Conservation (phyloP, 768 basidiomycete genomes). For the Dacryopinax primogenitus region DNA sequence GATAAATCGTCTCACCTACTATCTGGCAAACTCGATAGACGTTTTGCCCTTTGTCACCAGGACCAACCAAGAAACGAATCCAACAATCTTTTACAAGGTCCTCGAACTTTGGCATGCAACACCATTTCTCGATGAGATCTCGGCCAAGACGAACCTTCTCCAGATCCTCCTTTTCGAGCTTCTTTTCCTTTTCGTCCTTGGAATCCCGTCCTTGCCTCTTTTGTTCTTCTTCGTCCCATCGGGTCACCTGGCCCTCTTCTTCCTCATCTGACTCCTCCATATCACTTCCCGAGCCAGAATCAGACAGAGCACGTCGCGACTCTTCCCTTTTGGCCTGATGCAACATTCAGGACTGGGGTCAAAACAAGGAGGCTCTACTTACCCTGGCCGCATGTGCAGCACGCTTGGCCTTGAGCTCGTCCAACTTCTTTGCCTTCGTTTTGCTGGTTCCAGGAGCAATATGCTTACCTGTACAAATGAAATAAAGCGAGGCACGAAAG, state of each 20-base stretch:
- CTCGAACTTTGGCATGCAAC: slow-evolving; percentile 70
- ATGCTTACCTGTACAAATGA: slow-evolving; percentile 51
- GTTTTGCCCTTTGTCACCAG: slow-evolving; percentile 38
- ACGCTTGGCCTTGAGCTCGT: slow-evolving; percentile 73
- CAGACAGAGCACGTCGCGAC: slow-evolving; percentile 68
- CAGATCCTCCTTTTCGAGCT: slow-evolving; percentile 46
- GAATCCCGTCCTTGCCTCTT: slow-evolving; percentile 36
- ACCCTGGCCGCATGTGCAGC: slow-evolving; percentile 61
- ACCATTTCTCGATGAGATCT: slow-evolving; percentile 55
- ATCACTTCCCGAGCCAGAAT: slow-evolving; percentile 65
- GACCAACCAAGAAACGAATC: slow-evolving; percentile 72
- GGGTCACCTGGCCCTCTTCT: slow-evolving; percentile 33
- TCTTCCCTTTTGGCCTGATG: slow-evolving; percentile 30
- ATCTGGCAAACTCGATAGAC: slow-evolving; percentile 80
- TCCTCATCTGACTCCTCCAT: slow-evolving; percentile 35
- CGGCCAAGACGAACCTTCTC: slow-evolving; percentile 52
- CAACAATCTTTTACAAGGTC: slow-evolving; percentile 59
- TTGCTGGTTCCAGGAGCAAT: slow-evolving; percentile 59
- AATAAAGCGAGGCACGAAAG: slow-evolving; percentile 11
- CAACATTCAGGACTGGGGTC: slow-evolving; percentile 1
- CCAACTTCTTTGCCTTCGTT: slow-evolving; percentile 64
- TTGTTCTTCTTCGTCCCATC: slow-evolving; percentile 60
- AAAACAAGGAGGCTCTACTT: slow-evolving; percentile 22
- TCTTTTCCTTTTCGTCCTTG: slow-evolving; percentile 32
- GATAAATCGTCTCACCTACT: slow-evolving; percentile 40